Evolutionary conservation across 306 rosid species (phyloP), one percentile per base, ranked within the genome.

Genomic region (Dalbergia cochinchinensis): DNA sequence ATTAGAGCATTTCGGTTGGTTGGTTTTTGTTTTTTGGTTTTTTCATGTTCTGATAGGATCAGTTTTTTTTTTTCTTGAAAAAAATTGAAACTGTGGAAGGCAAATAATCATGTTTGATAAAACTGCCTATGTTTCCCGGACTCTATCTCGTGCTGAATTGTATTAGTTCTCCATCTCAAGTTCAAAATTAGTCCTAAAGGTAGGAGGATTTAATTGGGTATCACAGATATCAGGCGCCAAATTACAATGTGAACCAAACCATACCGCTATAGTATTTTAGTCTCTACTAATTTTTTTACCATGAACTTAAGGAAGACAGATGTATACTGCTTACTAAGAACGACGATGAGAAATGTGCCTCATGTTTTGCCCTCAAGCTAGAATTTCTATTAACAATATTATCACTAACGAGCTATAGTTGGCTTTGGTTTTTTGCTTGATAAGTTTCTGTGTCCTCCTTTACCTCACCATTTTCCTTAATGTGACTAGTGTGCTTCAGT

Each of bases 381-480:
- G 54, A 83, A 80, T 44, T 19, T 68, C 70, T 16, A 47, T 2
- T 44, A 5, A 69, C 65, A 58, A 57, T 11, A 58, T n/a, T 5
- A 58, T 33, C 16, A 78, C 50, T 78, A 48, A 33, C 57, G 20
- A 15, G 39, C 35, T 68, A 78, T 58, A 33, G 70, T 62, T 39
- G 64, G 73, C 35, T 60, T 69, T 50, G 71, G 12, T 82, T 73
- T 64, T 11, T 61, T 55, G 19, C 55, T 51, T 66, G 57, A 62
- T 66, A 68, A 78, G 7, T 60, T 45, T 69, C 77, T 66, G 33
- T 76, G 53, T 66, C 82, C 16, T 42, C 76, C 31, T 10, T 9
- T 50, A 75, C 12, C 19, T 77, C 73, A 44, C 83, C 80, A 59
- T 86, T 75, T 81, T 82, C 89, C 73, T 79, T 79, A 50, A 73